phyloP scores from a whole-genome alignment of 2,329 filamentous ascomycete genomes.

The Coniochaeta pulveracea region DNA sequence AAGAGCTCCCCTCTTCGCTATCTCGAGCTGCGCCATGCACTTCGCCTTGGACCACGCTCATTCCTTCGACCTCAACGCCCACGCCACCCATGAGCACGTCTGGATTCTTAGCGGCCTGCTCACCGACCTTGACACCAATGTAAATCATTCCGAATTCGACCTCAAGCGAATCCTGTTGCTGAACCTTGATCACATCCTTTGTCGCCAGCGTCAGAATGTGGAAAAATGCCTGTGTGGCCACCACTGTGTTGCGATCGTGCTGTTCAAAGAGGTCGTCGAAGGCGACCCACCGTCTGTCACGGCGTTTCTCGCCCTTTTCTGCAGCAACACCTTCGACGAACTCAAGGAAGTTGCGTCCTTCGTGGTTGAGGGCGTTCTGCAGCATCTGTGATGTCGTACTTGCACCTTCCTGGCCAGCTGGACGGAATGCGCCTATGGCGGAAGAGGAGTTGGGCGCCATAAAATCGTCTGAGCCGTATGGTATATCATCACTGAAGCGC shows the following conservation, averaged over 20 bases:
- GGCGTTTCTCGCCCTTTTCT: conserved; percentile 17
- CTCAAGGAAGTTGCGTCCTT: conserved; percentile 32
- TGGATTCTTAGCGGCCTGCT: conserved; percentile 2
- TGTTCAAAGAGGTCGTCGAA: conserved; percentile 64
- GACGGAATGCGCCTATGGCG: neutral
- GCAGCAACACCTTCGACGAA: conserved; percentile 27
- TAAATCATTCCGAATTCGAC: conserved; percentile 34
- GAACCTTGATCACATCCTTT: conserved; percentile 49
- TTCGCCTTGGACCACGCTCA: too few species aligned
- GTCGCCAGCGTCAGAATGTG: conserved; percentile 63
- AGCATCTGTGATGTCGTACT: conserved; percentile 18
- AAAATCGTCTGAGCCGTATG: conserved; percentile 21
- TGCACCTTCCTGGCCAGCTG: conserved; percentile 5
- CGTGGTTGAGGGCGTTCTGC: conserved; percentile 27
- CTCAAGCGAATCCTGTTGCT: conserved; percentile 37
- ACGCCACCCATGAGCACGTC: conserved; percentile 1
- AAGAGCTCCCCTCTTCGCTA: too few species aligned
- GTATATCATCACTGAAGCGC: conserved; percentile 33
- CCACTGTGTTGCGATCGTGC: conserved; percentile 36
- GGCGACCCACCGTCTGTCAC: conserved; percentile 34
- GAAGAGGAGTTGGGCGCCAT: conserved; percentile 14
- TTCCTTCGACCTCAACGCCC: neutral
- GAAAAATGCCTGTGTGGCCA: conserved; percentile 66
- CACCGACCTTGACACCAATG: conserved; percentile 24
- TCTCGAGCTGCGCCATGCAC: too few species aligned